Conservation (phyloP, 1,284 basidiomycete genomes). For the Cryptococcus sp. region DNA sequence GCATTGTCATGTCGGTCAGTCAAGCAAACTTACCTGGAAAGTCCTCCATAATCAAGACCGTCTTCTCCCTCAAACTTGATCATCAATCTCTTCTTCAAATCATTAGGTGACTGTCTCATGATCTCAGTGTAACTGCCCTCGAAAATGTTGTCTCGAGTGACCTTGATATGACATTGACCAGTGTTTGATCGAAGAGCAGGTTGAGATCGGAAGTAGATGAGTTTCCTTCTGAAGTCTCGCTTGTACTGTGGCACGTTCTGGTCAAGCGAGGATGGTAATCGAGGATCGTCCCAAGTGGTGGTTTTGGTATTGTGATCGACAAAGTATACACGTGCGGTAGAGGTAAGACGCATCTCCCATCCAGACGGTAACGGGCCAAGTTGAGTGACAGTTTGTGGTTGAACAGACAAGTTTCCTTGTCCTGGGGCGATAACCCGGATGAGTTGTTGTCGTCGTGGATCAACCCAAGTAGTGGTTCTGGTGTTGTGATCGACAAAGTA, state of each 20-base stretch:
- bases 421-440: slow-evolving; percentile 80
- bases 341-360: slow-evolving; percentile 95
- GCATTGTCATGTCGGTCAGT: not conserved
- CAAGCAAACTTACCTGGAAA: slow-evolving; percentile 72
- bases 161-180: slow-evolving; percentile 96
- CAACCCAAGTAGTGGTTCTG: slow-evolving; percentile 96
- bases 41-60: slow-evolving; percentile 95
- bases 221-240: slow-evolving; percentile 95
- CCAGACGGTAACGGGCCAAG: slow-evolving; percentile 93
- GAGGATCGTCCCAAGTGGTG: slow-evolving; percentile 93
- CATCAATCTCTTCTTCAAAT: slow-evolving; percentile 95
- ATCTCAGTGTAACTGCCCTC: slow-evolving; percentile 96
- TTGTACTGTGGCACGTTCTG: slow-evolving; percentile 99
- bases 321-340: slow-evolving; percentile 89
- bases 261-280: slow-evolving; percentile 63
- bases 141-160: slow-evolving; percentile 86
- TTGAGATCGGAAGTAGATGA: slow-evolving; percentile 98
- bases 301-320: slow-evolving; percentile 92
- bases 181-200: slow-evolving; percentile 82
- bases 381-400: slow-evolving; percentile 77
- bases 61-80: slow-evolving; percentile 99
- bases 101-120: slow-evolving; percentile 85
- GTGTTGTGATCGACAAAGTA: slow-evolving; percentile 98
- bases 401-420: slow-evolving; percentile 69
- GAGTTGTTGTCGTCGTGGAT: slow-evolving; percentile 84